phyloP scores from a whole-genome alignment of 768 basidiomycete genomes.

The Calvatia gigantea region DNA sequence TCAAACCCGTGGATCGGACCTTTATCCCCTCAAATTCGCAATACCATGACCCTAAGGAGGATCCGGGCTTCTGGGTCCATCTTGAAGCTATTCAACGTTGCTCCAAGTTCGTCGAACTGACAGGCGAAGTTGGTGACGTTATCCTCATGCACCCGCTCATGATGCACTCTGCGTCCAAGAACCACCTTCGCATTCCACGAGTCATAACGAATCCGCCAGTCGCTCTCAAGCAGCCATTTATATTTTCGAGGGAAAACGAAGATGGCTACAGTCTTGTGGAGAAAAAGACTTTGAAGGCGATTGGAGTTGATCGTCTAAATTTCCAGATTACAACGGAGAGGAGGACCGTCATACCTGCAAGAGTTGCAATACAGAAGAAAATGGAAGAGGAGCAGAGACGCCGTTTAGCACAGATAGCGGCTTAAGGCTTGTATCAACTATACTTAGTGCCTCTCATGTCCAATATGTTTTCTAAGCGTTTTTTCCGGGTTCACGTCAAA shows the following conservation, averaged over 20 bases:
- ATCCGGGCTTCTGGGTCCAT: constrained; percentile 44
- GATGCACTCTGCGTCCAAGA: constrained; percentile 62
- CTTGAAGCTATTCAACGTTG: constrained; percentile 38
- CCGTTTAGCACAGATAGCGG: constrained; percentile 26
- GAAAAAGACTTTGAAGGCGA: constrained; percentile 50
- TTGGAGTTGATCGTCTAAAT: constrained; percentile 43
- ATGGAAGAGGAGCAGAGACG: constrained; percentile 47
- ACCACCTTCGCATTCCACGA: constrained; percentile 50
- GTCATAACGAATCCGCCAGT: constrained; percentile 69
- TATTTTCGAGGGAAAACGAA: constrained; percentile 40
- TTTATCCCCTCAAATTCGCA: constrained; percentile 45
- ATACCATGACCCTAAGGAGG: constrained; percentile 28
- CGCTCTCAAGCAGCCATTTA: constrained; percentile 49
- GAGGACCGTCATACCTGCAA: constrained; percentile 41
- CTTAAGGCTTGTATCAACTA: not conserved
- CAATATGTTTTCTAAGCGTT: too few relatives aligned
- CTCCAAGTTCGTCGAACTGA: constrained; percentile 48
- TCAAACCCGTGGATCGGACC: constrained; percentile 38
- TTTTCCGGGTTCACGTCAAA: too few relatives aligned
- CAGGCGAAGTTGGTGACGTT: constrained; percentile 61
- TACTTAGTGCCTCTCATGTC: too few relatives aligned
- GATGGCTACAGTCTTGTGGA: constrained; percentile 56
- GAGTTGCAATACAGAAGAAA: constrained; percentile 41
- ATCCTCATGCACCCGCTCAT: constrained; percentile 62
- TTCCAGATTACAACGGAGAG: constrained; percentile 47